These are phyloP conservation scores for Lathyrus tuberosus DNA, from an alignment of 306 rosid species.

Conservation along the genomic window DNA sequence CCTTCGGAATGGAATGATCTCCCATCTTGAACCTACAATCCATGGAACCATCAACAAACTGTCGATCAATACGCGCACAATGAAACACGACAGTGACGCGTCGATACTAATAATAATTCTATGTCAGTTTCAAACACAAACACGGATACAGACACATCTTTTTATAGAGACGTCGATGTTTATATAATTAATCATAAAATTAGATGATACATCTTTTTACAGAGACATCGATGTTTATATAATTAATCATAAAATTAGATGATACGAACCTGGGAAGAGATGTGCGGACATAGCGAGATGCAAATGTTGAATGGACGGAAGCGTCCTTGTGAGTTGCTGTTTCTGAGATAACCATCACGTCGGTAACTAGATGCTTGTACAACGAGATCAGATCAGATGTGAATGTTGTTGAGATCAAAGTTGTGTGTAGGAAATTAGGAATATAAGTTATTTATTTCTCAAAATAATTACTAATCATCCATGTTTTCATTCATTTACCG, in stretches of 20 bases:
- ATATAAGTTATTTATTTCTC: neutral
- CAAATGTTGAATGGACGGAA: conserved; percentile 33
- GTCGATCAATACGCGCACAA: no score
- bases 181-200: no score
- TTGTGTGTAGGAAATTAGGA: neutral
- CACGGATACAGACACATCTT: no score
- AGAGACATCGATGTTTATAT: no score
- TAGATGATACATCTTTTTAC: no score
- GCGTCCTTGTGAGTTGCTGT: conserved; percentile 4
- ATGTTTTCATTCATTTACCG: neutral
- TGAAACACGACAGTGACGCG: no score
- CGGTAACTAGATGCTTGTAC: neutral
- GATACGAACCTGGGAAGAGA: conserved; percentile 68
- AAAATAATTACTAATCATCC: neutral
- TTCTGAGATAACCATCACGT: neutral
- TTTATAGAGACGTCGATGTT: no score
- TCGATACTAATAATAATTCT: no score
- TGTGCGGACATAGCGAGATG: conserved; percentile 81
- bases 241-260: no score
- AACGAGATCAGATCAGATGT: neutral
- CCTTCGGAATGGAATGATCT: neutral
- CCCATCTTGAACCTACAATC: conserved; percentile 4
- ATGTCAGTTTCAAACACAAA: no score
- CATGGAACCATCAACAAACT: no score
- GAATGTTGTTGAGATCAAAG: conserved; percentile 3